Percentiles rank a stretch among this genome's conserved stretches.
These are phyloP conservation scores for Aspergillus campestris DNA, from an alignment of 495 filamentous ascomycete species.

Conservation along the genomic window DNA sequence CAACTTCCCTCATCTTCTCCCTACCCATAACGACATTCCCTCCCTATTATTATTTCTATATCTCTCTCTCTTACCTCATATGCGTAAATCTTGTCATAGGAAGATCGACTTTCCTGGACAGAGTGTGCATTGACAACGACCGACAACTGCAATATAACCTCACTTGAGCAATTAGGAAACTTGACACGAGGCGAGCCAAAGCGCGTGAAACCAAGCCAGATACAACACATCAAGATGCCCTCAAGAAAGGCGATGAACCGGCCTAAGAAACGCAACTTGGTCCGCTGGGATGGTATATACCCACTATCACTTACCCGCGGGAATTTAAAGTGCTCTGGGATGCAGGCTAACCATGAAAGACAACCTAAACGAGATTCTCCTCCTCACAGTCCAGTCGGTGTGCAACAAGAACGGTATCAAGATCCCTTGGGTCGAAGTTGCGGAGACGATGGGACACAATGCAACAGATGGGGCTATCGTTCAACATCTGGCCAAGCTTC, in stretches of 20 bases:
- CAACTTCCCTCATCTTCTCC: no score
- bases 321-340: neutral
- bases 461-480: constrained; percentile 37
- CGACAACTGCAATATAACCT: neutral
- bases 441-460: constrained; percentile 23
- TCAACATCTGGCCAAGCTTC: constrained; percentile 42
- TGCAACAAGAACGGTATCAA: constrained; percentile 28
- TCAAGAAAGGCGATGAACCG: constrained; percentile 14
- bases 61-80: no score
- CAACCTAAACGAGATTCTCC: constrained; percentile 32
- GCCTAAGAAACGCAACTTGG: constrained; percentile 27
- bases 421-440: constrained; percentile 35
- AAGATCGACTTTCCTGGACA: no score
- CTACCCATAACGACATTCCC: no score
- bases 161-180: neutral
- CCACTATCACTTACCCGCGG: neutral
- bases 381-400: constrained; percentile 34
- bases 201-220: no score
- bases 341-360: constrained; percentile 18
- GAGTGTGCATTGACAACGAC: no score
- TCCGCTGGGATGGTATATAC: constrained; percentile 40
- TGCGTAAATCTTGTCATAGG: no score
- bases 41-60: no score
- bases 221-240: neutral
- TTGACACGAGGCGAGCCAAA: no score